These are phyloP conservation scores for Lonicera japonica DNA, from an alignment of 129 eudicot genomes.

Conservation along the genomic window DNA sequence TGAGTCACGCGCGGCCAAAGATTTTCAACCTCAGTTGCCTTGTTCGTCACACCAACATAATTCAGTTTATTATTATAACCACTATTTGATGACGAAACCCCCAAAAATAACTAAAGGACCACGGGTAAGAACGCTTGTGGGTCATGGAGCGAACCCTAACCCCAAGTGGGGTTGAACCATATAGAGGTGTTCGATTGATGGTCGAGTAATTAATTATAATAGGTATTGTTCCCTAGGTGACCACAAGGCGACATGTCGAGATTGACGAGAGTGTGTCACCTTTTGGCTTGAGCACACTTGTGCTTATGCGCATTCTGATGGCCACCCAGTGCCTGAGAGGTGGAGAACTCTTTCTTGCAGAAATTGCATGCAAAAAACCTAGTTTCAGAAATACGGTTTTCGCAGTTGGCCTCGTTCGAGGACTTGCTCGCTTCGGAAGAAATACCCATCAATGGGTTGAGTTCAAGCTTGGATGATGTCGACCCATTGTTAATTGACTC, in stretches of 20 bases:
- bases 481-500: slow-evolving; percentile 10
- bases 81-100: slow-evolving; percentile 16
- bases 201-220: slow-evolving; percentile 23
- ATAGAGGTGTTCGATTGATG: slow-evolving; percentile 17
- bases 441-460: slow-evolving; percentile 16
- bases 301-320: slow-evolving; percentile 82
- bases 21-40: slow-evolving; percentile 20
- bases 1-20: slow-evolving; percentile 11
- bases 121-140: slow-evolving; percentile 40
- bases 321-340: slow-evolving; percentile 74
- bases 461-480: slow-evolving; percentile 22
- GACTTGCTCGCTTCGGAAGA: background rate
- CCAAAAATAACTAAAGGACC: slow-evolving; percentile 35
- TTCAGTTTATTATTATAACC: background rate
- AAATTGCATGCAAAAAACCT: slow-evolving; percentile 54
- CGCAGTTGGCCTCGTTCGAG: slow-evolving; percentile 25
- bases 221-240: slow-evolving; percentile 25
- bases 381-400: slow-evolving; percentile 12
- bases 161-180: slow-evolving; percentile 6
- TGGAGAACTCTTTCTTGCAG: slow-evolving; percentile 59
- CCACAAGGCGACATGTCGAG: slow-evolving; percentile 39
- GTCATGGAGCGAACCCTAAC: background rate
- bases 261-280: slow-evolving; percentile 42
- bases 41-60: background rate
- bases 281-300: slow-evolving; percentile 50